Conservation (phyloP, 805 yeast species). For the Torulaspora gathmanii region DNA sequence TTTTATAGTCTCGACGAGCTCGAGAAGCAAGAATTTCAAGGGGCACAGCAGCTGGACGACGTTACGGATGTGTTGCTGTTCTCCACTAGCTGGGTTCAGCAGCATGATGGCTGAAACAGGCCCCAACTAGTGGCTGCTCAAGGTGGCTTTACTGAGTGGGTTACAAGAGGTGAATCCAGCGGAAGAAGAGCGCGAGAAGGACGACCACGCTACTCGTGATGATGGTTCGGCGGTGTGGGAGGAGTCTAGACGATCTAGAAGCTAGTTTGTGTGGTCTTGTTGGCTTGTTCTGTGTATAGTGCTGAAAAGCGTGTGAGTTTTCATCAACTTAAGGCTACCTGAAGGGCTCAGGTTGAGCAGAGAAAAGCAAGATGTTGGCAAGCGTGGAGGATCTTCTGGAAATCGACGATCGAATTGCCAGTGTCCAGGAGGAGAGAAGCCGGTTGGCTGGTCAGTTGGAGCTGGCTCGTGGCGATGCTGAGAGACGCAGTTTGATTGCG, state of each 20-base stretch:
- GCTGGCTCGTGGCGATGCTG: constrained; percentile 12
- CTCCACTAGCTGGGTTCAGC: neutral
- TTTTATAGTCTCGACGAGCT: neutral
- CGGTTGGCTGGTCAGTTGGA: constrained; percentile 19
- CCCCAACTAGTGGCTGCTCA: neutral
- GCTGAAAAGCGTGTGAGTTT: too few relatives aligned
- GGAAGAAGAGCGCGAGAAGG: neutral
- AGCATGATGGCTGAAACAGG: neutral
- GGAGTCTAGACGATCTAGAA: too few relatives aligned
- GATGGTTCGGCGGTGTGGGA: too few relatives aligned
- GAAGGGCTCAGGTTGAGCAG: neutral
- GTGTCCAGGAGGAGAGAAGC: constrained; percentile 24
- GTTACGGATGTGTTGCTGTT: neutral
- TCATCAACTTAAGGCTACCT: too few relatives aligned
- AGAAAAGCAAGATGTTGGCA: constrained; percentile 1
- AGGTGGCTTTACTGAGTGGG: neutral
- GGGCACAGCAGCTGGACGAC: neutral
- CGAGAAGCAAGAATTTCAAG: constrained; percentile 1
- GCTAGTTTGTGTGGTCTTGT: too few relatives aligned
- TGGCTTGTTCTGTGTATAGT: too few relatives aligned
- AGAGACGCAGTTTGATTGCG: constrained; percentile 13
- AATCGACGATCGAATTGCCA: constrained; percentile 27
- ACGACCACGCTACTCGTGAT: too few relatives aligned
- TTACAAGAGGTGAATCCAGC: neutral
- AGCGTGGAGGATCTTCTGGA: constrained; percentile 23